Evolutionary conservation across 208 protist species (phyloP), one percentile per base, ranked within the genome.

Genomic region (Kentomonas sorsogonicus): DNA sequence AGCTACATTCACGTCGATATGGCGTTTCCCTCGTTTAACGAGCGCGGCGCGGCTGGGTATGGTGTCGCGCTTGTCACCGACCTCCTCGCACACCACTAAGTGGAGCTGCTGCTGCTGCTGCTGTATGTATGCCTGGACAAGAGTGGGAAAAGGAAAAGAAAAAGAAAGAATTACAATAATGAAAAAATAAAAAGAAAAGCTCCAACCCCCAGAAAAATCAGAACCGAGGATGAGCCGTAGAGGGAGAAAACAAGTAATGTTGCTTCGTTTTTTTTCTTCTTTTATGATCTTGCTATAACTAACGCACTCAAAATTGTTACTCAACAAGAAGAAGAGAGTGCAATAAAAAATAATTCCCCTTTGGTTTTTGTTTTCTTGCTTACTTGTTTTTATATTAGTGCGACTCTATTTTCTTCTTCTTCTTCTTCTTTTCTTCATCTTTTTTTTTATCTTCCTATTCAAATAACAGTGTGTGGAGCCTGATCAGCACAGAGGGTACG

Each of bases 1-100:
- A 62, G 62, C 26, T 83, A 77, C 54, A 62, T 92, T 18, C 89
- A 95, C 68, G 80, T 95, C 1, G 89, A 95, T 71, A 74, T 95
- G 51, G 89, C 89, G 23, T 87, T 72, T 50, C 89, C 89, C 4
- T 60, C 63, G 36, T 89, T 79, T 44, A 69, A 86, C 47, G 55
- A 52, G 16, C 51, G 63, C 13, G 78, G 79, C n/a, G 86, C 75
- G 2, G 89, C 86, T 4, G 86, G 86, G 47, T 93, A 83, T 59
- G 86, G 86, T 29, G 74, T 89, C n/a, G 64, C 69, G 41, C 69
- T 93, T 15, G 52, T 90, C 1, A 68, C 60, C 38, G 77, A 82
- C 61, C 87, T 79, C 63, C 47, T 78, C 26, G 31, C 56, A 5
- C 38, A 68, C 43, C 22, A 74, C 47, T 52, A 66, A 74, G 50